These are phyloP conservation scores for Metschnikowia shivogae DNA, from an alignment of 805 yeast species.

Conservation along the genomic window DNA sequence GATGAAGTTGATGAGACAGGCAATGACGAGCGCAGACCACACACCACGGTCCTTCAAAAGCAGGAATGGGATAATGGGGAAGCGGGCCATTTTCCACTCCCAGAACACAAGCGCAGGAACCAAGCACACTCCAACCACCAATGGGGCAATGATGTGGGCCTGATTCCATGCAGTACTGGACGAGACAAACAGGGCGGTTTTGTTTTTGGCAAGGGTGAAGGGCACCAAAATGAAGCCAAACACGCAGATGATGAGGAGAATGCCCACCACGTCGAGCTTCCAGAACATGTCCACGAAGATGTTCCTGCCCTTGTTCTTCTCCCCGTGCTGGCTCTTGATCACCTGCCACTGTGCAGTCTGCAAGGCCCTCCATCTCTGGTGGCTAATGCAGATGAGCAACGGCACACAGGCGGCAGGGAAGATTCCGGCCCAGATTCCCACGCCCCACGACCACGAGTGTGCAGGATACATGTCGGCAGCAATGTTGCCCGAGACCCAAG, in stretches of 20 bases:
- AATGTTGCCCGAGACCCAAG: conserved; percentile 71
- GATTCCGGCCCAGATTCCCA: conserved; percentile 78
- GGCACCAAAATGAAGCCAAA: conserved; percentile 69
- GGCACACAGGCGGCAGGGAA: conserved; percentile 67
- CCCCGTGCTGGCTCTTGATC: conserved; percentile 37
- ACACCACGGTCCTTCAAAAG: conserved; percentile 66
- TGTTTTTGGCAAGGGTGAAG: conserved; percentile 62
- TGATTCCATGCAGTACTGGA: conserved; percentile 47
- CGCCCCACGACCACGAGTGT: conserved; percentile 63
- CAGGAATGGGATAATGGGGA: conserved; percentile 61
- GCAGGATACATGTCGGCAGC: conserved; percentile 34
- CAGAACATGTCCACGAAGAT: conserved; percentile 44
- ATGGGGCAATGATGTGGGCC: conserved; percentile 62
- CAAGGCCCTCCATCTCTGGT: conserved; percentile 53
- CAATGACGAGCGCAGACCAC: conserved; percentile 64
- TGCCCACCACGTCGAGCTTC: conserved; percentile 64
- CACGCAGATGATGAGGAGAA: conserved; percentile 48
- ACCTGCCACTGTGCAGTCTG: conserved; percentile 49
- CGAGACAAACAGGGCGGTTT: conserved; percentile 15
- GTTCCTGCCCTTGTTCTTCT: conserved; percentile 17
- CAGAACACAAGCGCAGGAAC: conserved; percentile 57
- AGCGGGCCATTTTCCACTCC: conserved; percentile 52
- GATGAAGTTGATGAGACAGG: conserved; percentile 54
- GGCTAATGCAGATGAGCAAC: conserved; percentile 46
- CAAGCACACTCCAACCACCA: conserved; percentile 60